phyloP scores from a whole-genome alignment of 495 filamentous ascomycete genomes.

The Penicillium silybi region DNA sequence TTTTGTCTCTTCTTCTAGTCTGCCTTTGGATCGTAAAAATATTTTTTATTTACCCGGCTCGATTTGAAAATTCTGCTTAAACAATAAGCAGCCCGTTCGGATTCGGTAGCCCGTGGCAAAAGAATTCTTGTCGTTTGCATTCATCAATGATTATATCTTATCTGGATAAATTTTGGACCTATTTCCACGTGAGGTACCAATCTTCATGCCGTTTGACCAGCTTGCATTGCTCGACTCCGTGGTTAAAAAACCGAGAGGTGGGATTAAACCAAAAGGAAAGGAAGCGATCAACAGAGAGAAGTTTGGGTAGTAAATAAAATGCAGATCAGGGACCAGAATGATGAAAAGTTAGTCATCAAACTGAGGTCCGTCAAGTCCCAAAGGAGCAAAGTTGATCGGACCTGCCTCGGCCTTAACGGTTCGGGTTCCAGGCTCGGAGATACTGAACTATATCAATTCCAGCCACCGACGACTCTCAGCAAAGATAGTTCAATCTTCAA shows the following conservation, averaged over 20 bases:
- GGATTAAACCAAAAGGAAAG: neutral
- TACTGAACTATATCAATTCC: constrained; percentile 9
- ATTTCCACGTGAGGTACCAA: neutral
- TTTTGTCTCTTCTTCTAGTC: too few relatives aligned
- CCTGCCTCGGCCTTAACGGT: constrained; percentile 9
- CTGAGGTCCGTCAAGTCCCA: neutral
- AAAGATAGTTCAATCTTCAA: neutral
- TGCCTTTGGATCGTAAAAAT: too few relatives aligned
- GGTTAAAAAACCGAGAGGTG: neutral
- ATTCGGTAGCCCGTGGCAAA: too few relatives aligned
- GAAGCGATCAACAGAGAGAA: neutral
- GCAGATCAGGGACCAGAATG: too few relatives aligned
- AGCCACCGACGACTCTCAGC: neutral
- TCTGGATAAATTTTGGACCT: neutral
- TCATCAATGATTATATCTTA: neutral
- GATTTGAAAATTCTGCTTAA: too few relatives aligned
- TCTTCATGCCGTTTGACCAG: neutral
- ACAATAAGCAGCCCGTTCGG: too few relatives aligned
- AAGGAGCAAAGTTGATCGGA: neutral
- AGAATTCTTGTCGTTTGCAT: neutral
- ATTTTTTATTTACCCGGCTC: too few relatives aligned
- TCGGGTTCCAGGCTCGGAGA: constrained; percentile 11
- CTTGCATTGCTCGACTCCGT: too few relatives aligned
- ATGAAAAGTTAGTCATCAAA: neutral
- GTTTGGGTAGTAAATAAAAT: neutral